Evolutionary conservation across 129 eudicot genomes (phyloP), one percentile per base, ranked within the genome.

Genomic region (Heracleum sosnowskyi): DNA sequence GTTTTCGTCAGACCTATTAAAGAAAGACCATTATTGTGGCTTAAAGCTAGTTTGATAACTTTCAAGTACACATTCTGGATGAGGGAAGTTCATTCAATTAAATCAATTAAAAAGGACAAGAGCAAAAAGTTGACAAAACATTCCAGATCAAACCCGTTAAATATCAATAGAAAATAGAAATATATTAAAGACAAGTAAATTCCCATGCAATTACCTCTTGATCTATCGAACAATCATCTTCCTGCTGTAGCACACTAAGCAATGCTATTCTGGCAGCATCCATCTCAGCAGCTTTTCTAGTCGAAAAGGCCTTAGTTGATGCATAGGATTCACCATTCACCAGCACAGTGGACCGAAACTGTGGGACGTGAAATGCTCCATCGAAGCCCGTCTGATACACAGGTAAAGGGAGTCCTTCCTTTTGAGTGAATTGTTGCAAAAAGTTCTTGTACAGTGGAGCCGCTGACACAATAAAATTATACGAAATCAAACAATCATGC

Each of bases 181-280:
- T 7, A 53, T 5, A 20, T 1, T 63, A 68, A 68, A 68, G 40
- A 1, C n/a, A 33, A 33, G 22, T 15, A 7, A 29, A 69, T 75
- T 66, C 40, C 20, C 7, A 74, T 76, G 51, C 64, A 75, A 53
- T 77, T 84, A 75, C 96, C 93, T 91, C 82, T 28, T 5, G 62
- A 16, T 82, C 47, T 66, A 83, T 80, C 35, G 84, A 44, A 76
- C 74, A 46, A 9, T 79, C 85, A n/a, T 82, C 88, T 12, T 51
- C 81, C 83, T 83, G 82, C 53, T 83, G 79, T 10, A 35, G 51
- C 71, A 85, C 22, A 68, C 79, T 74, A 44, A 41, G 29, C 71
- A 88, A 78, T 9, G 96, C 96, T 47, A 80, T 22, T 63, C 75
- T 85, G 40, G 96, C 88, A 34, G 37, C 92, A 77, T 86, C 87